phyloP scores from a whole-genome alignment of 2,329 filamentous ascomycete species.

The Aureobasidium sp. region DNA sequence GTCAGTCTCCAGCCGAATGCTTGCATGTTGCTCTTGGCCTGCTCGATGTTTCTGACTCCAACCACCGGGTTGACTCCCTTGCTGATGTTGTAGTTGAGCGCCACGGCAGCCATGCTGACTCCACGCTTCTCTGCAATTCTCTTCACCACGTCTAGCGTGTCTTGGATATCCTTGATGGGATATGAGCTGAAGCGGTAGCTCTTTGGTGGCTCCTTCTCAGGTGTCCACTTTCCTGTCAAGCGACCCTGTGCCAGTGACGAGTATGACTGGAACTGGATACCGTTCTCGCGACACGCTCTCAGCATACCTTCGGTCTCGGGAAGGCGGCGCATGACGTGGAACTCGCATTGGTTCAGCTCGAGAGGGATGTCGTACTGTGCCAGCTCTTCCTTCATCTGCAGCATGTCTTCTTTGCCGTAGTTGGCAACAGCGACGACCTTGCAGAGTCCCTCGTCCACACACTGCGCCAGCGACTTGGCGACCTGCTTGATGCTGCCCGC shows the following conservation, averaged over 20 bases:
- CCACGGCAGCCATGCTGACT: slow-evolving; percentile 31
- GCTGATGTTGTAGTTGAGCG: slow-evolving; percentile 37
- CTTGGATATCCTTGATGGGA: slow-evolving; percentile 36
- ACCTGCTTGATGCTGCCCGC: slow-evolving; percentile 30
- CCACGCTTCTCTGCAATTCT: slow-evolving; percentile 29
- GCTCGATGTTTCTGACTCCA: slow-evolving; percentile 33
- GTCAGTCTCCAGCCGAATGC: slow-evolving; percentile 35
- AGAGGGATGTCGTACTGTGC: slow-evolving; percentile 31
- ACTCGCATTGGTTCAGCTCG: slow-evolving; percentile 39
- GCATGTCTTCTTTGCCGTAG: slow-evolving; percentile 34
- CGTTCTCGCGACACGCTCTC: slow-evolving; percentile 31
- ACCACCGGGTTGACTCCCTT: slow-evolving; percentile 37
- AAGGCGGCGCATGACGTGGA: slow-evolving; percentile 32
- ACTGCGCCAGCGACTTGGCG: slow-evolving; percentile 35
- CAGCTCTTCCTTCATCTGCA: slow-evolving; percentile 35
- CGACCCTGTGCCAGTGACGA: slow-evolving; percentile 33
- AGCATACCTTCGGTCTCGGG: slow-evolving; percentile 35
- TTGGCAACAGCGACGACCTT: slow-evolving; percentile 38
- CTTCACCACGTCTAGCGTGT: slow-evolving; percentile 29
- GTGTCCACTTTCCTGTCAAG: slow-evolving; percentile 33
- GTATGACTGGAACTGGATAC: slow-evolving; percentile 36
- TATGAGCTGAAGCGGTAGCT: slow-evolving; percentile 34
- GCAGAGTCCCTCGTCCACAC: slow-evolving; percentile 34
- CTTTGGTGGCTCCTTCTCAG: slow-evolving; percentile 30
- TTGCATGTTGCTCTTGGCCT: slow-evolving; percentile 32